phyloP scores from a whole-genome alignment of 2,329 filamentous ascomycete species.

The Penicillium sp. region DNA sequence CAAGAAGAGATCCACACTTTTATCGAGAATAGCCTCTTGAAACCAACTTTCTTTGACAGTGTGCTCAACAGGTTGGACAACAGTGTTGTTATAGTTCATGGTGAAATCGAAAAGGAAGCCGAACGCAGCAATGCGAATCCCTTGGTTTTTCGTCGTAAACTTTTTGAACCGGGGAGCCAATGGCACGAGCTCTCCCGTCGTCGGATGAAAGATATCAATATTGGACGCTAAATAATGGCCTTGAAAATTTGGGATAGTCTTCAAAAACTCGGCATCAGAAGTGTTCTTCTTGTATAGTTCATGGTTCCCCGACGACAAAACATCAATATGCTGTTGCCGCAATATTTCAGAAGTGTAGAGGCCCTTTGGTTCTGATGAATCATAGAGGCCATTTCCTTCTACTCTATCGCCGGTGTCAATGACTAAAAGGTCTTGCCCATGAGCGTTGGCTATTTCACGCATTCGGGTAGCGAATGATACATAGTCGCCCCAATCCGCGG shows the following conservation, averaged over 20 bases:
- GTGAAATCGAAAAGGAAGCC: constrained; percentile 96
- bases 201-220: constrained; percentile 80
- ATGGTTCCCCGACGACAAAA: constrained; percentile 90
- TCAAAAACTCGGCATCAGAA: constrained; percentile 75
- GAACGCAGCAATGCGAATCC: constrained; percentile 82
- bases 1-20: constrained; percentile 82
- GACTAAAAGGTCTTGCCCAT: constrained; percentile 85
- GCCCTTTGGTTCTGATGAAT: constrained; percentile 85
- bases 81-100: constrained; percentile 86
- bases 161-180: constrained; percentile 83
- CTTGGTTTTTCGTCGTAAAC: constrained; percentile 89
- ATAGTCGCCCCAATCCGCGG: constrained; percentile 97
- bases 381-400: constrained; percentile 94
- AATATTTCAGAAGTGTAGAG: constrained; percentile 88
- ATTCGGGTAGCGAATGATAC: constrained; percentile 88
- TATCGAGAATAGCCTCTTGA: constrained; percentile 76
- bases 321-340: constrained; percentile 78
- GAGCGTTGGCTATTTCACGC: constrained; percentile 74
- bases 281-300: constrained; percentile 86
- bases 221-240: constrained; percentile 88
- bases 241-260: constrained; percentile 82
- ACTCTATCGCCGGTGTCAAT: constrained; percentile 92
- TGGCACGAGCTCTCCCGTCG: constrained; percentile 72
- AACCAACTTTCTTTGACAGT: constrained; percentile 89
- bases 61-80: constrained; percentile 78